Evolutionary conservation across 2,329 filamentous ascomycete genomes (phyloP), one percentile per base, ranked within the genome.

Genomic region (Verticillium dahliae): DNA sequence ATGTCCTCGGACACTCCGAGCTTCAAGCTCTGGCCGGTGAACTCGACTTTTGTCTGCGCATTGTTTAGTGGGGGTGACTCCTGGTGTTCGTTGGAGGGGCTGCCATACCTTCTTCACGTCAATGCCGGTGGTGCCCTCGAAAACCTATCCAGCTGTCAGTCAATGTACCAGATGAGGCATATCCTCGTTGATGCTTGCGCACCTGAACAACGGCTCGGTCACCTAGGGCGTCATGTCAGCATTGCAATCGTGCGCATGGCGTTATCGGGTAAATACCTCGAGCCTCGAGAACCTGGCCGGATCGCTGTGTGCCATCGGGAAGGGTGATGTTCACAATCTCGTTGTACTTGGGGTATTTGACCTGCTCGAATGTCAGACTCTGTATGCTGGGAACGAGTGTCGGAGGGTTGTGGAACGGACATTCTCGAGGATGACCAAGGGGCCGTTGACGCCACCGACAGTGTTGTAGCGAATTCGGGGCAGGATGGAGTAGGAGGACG

Each of bases 1-100:
- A 99, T 99, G 82, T 99, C 95, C 81, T 99, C 96, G 59, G 95
- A 98, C 63, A 99, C 95, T 78, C 95, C 95, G 60, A 99, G 90
- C 86, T 98, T 98, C 81, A 99, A 82, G 81, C 91, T 98, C 81
- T 97, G 86, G 64, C 95, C 95, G 37, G 91, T 96, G 78, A 99
- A 98, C 76, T 99, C 91, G 76, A 99, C 94, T 84, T 90, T 96
- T 61, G 94, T 97, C 93, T 95, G 72, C 68, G 14, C n/a, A 27
- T 9, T 50, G 38, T 61, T 65, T 63, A 65, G 63, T 60, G 56
- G 60, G 11, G 11, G n/a, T 27, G 27, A 6, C 11, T 33, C 15
- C 13, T 11, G 15, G 41, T 11, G n/a, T 15, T 11, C n/a, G 4
- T 14, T 14, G 27, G 33, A 22, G 11, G 27, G 54, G 13, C 27